A percentile compares a stretch with the other conserved stretches of the same genome.
phyloP scores from a whole-genome alignment of 2,329 filamentous ascomycete genomes.

The Colletotrichum melonis region DNA sequence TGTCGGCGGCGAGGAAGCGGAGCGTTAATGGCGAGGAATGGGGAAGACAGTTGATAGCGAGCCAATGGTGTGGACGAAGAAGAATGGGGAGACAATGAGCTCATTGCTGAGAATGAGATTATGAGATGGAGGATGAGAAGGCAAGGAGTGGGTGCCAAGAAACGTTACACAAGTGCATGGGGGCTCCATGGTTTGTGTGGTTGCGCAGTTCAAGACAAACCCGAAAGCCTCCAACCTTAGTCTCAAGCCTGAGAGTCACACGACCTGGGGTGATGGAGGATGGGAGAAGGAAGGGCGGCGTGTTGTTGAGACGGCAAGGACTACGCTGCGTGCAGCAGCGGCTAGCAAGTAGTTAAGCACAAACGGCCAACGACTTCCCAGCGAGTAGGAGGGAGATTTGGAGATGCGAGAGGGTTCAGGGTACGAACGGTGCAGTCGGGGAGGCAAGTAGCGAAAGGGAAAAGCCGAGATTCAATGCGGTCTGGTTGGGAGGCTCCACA shows the following conservation, averaged over 20 bases:
- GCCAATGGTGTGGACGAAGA: slow-evolving; percentile 1
- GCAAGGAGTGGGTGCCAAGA: slow-evolving; percentile 23
- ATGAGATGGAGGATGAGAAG: slow-evolving; percentile 18
- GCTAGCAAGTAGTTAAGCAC: not conserved
- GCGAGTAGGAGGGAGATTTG: not conserved
- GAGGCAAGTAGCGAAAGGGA: not conserved
- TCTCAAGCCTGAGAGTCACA: slow-evolving; percentile 26
- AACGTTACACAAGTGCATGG: slow-evolving; percentile 33
- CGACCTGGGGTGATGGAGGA: slow-evolving; percentile 18
- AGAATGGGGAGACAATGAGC: slow-evolving; percentile 26
- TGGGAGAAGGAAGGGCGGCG: not conserved
- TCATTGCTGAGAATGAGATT: slow-evolving; percentile 21
- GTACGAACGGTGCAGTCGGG: not conserved
- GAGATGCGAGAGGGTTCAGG: not conserved
- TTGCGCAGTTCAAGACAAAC: slow-evolving; percentile 29
- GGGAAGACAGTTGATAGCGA: not conserved
- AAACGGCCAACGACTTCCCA: not conserved
- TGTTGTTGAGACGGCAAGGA: not conserved
- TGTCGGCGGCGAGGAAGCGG: slow-evolving; percentile 1
- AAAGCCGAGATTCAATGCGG: not conserved
- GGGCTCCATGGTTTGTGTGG: slow-evolving; percentile 29
- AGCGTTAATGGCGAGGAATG: not conserved
- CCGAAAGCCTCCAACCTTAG: slow-evolving; percentile 23
- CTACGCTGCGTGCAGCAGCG: not conserved
- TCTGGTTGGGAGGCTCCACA: slow-evolving; percentile 6